Base-by-base conservation (phyloP, 306 rosid genomes). In the Vicia faba region DNA sequence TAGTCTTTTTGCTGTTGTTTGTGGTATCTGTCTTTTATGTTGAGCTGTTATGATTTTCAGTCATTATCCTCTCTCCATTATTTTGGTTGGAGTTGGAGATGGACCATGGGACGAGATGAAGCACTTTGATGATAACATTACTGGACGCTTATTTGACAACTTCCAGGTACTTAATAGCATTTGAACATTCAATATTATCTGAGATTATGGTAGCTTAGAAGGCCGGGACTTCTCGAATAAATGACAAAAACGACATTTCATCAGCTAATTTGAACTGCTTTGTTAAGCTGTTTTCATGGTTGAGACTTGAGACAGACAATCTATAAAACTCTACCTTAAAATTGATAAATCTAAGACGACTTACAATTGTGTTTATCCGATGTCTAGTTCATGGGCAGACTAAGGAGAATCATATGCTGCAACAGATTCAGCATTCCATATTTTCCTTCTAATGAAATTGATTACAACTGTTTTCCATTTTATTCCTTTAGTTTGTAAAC, bases 61-160 rank as follows among this genome's bases (percentile, higher is more conserved):
- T 74, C 78, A 81, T 14, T 85, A 82, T 76, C 96, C 97, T 68
- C 95, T 93, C 43, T 93, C 97, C 40, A 93, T 93, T 68, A 78
- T 93, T 78, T 82, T 93, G 91, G 83, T 90, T 66, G 99, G 99
- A 61, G 96, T 93, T 63, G 99, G 99, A 61, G 99, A 93, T 73
- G 99, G 99, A 55, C 99, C 99, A 2, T 93, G 99, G 99, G 95
- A 93, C 67, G 88, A 90, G 61, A 88, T 90, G 97, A 68, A 81
- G 73, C 72, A 82, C 33, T 93, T 93, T 51, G 99, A 93, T 43
- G 99, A 93, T 73, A 86, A 79, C 84, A 86, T 93, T 74, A 81
- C 92, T 31, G 92, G 72, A 23, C 97, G 97, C 46, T 23, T 82
- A 67, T 90, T 93, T 75, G 97, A 93, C 86, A 93, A 93, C 77